A percentile compares a stretch with the other conserved stretches of the same genome.
Evolutionary conservation across 225 moss, liverwort and hornwort species (phyloP).

Genomic region (Anthoceros angustus): DNA sequence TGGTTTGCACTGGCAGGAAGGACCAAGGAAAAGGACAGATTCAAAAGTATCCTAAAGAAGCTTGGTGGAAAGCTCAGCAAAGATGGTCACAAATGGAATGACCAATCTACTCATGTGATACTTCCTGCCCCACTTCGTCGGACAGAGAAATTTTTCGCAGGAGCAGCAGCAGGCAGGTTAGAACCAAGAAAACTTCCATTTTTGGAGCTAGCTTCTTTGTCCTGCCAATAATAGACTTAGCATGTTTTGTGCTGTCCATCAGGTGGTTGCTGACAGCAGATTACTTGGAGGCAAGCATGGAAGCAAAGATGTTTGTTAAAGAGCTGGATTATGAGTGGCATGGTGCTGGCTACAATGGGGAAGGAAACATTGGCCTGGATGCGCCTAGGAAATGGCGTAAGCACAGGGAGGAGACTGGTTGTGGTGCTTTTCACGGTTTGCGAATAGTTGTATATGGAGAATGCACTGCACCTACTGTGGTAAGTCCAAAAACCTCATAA

Average conservation of each 20-base stretch:
- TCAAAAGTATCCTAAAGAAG: conserved; percentile 19
- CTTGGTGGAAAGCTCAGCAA: conserved; percentile 23
- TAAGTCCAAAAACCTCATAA: conserved; percentile 2
- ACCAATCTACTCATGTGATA: conserved; percentile 23
- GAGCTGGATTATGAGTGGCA: conserved; percentile 31
- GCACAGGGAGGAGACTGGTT: conserved; percentile 10
- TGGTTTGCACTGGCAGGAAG: conserved; percentile 30
- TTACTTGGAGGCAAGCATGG: conserved; percentile 25
- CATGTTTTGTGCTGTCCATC: background rate
- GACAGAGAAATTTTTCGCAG: conserved; percentile 39
- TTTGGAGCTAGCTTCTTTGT: background rate
- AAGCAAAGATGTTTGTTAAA: conserved; percentile 23
- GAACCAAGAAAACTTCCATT: background rate
- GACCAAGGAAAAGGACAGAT: conserved; percentile 12
- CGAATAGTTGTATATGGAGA: conserved; percentile 24
- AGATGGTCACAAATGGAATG: conserved; percentile 28
- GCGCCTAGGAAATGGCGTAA: conserved; percentile 36
- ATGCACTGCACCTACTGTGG: conserved; percentile 24
- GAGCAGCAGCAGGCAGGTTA: conserved; percentile 38
- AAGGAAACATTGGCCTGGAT: conserved; percentile 28
- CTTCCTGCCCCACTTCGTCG: conserved; percentile 29
- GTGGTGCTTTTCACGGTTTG: conserved; percentile 25
- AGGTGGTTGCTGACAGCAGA: conserved; percentile 36
- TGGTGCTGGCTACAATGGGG: conserved; percentile 22
- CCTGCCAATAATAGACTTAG: background rate